These are phyloP conservation scores for Alisma plantagoaquatica DNA, from an alignment of 106 monocot species.

Conservation along the genomic window DNA sequence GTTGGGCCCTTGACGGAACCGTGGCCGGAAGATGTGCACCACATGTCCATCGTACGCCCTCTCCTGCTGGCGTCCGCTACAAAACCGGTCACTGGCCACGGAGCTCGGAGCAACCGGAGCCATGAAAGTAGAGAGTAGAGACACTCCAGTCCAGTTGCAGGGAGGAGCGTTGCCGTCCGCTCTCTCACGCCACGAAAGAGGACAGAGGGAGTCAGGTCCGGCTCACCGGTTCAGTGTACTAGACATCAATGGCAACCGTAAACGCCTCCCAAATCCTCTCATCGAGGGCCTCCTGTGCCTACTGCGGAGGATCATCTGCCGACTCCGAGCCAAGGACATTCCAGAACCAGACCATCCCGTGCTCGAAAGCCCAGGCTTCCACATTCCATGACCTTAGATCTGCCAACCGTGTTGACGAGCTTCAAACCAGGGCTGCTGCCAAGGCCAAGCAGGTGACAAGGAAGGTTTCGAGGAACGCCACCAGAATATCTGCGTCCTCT, in stretches of 20 bases:
- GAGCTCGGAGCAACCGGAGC: too few relatives aligned
- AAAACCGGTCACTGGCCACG: too few relatives aligned
- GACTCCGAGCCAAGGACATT: conserved; percentile 23
- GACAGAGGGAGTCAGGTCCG: too few relatives aligned
- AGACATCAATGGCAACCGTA: conserved; percentile 45
- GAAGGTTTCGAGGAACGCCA: background rate
- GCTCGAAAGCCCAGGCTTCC: conserved; percentile 16
- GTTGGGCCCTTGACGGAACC: too few relatives aligned
- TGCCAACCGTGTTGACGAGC: conserved; percentile 26
- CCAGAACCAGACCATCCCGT: conserved; percentile 4
- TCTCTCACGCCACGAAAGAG: too few relatives aligned
- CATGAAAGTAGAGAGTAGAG: too few relatives aligned
- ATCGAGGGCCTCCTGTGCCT: conserved; percentile 4
- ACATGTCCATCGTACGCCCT: too few relatives aligned
- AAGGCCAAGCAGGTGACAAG: conserved; percentile 11
- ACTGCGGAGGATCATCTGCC: conserved; percentile 7
- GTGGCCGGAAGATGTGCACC: too few relatives aligned
- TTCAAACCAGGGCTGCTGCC: conserved; percentile 17
- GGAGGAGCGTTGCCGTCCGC: too few relatives aligned
- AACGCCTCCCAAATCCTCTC: conserved; percentile 20
- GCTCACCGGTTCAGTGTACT: too few relatives aligned
- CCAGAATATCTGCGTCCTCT: background rate
- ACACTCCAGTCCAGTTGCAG: too few relatives aligned
- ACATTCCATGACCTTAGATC: conserved; percentile 39
- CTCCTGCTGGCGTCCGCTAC: too few relatives aligned